Evolutionary conservation across 305 asterid species (phyloP).

Genomic region (Fraxinus platypoda): DNA sequence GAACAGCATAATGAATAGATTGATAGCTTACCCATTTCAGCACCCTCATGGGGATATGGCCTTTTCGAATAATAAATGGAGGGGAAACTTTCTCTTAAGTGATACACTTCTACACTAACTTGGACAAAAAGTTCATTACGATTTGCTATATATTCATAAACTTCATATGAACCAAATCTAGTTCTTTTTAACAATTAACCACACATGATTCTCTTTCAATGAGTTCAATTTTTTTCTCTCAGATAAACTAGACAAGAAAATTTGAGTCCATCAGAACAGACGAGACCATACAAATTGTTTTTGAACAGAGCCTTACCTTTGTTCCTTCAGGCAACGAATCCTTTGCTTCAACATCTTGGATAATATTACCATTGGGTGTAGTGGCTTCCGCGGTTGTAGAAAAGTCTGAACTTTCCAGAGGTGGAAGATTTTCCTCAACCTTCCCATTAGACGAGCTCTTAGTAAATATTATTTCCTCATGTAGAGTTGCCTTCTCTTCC

Average conservation of each 20-base stretch:
- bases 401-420: slow-evolving; percentile 23
- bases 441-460: slow-evolving; percentile 23
- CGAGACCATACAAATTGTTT: neutral
- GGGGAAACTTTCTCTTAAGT: neutral
- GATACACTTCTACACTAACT: neutral
- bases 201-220: neutral
- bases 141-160: neutral
- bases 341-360: slow-evolving; percentile 30
- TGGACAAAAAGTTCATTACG: neutral
- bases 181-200: neutral
- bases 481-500: slow-evolving; percentile 30
- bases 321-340: slow-evolving; percentile 26
- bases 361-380: slow-evolving; percentile 9
- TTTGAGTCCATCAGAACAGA: neutral
- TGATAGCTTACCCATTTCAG: neutral
- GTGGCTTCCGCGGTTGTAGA: slow-evolving; percentile 12
- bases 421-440: slow-evolving; percentile 27
- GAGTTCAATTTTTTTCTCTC: neutral
- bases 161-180: neutral
- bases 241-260: neutral
- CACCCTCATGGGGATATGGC: neutral
- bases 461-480: slow-evolving; percentile 16
- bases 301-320: slow-evolving; percentile 28
- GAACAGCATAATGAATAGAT: neutral
- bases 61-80: neutral